These are phyloP conservation scores for Salvia splendens DNA, from an alignment of 257 asterid genomes.

Conservation along the genomic window DNA sequence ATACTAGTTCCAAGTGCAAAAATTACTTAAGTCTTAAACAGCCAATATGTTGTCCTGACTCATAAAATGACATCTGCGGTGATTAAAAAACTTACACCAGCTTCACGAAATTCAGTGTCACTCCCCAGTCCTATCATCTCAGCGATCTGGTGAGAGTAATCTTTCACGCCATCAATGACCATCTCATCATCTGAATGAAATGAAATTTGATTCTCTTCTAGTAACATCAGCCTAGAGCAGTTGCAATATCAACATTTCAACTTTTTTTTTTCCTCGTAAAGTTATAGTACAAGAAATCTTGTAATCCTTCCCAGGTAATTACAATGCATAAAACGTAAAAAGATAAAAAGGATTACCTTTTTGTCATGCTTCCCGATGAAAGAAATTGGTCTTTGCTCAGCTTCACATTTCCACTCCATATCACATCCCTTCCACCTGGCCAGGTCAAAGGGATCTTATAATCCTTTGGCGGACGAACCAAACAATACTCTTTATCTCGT, in stretches of 20 bases:
- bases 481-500: constrained; percentile 55
- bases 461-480: constrained; percentile 93
- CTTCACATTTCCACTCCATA: constrained; percentile 93
- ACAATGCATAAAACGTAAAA: constrained; percentile 8
- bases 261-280: constrained; percentile 21
- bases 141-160: constrained; percentile 86
- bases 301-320: not conserved
- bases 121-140: constrained; percentile 90
- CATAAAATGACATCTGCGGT: constrained; percentile 16
- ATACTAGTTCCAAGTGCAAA: constrained; percentile 25
- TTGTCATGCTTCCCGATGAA: constrained; percentile 98
- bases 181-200: constrained; percentile 86
- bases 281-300: constrained; percentile 4
- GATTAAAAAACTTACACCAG: constrained; percentile 68
- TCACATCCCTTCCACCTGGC: constrained; percentile 92
- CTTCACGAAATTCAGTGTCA: constrained; percentile 74
- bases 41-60: not conserved
- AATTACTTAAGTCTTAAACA: constrained; percentile 1
- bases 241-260: constrained; percentile 28
- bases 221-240: constrained; percentile 80
- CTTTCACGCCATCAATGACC: constrained; percentile 79
- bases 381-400: constrained; percentile 94
- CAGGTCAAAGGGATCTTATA: constrained; percentile 90
- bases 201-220: constrained; percentile 96
- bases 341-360: constrained; percentile 57